A percentile compares a stretch with the other conserved stretches of the same genome.
Evolutionary conservation across 805 yeast species (phyloP).

Genomic region (Schwanniomyces yamadae): DNA sequence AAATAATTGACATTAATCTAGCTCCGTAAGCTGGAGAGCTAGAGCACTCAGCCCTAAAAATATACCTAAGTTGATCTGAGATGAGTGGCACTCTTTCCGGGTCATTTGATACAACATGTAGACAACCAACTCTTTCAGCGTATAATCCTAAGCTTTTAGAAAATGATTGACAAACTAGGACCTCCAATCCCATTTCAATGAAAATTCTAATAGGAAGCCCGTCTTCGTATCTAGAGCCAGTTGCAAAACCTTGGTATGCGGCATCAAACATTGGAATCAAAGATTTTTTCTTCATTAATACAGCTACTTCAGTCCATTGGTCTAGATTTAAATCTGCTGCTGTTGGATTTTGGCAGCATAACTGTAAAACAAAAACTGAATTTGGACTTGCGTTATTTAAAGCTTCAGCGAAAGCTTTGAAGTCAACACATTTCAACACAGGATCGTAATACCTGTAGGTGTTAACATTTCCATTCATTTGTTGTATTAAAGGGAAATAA

Average conservation of each 20-base stretch:
- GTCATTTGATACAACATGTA: slow-evolving; percentile 23
- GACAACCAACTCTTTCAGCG: slow-evolving; percentile 28
- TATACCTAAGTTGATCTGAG: background rate
- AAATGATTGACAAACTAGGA: slow-evolving; percentile 27
- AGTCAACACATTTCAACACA: slow-evolving; percentile 19
- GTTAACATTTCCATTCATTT: slow-evolving; percentile 17
- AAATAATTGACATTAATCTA: slow-evolving; percentile 25
- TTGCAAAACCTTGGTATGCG: slow-evolving; percentile 30
- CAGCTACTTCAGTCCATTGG: slow-evolving; percentile 24
- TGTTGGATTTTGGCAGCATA: slow-evolving; percentile 33
- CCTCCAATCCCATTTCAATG: slow-evolving; percentile 40
- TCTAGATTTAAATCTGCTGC: slow-evolving; percentile 26
- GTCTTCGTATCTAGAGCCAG: slow-evolving; percentile 44
- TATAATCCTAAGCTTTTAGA: slow-evolving; percentile 33
- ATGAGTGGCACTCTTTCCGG: slow-evolving; percentile 11
- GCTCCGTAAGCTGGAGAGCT: slow-evolving; percentile 39
- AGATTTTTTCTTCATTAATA: slow-evolving; percentile 14
- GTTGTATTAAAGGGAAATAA: slow-evolving; percentile 24
- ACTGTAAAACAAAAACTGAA: slow-evolving; percentile 22
- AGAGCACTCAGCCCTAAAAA: slow-evolving; percentile 28
- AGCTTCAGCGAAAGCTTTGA: slow-evolving; percentile 8
- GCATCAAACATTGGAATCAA: slow-evolving; percentile 26
- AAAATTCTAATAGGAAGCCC: slow-evolving; percentile 38
- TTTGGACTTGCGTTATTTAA: slow-evolving; percentile 1
- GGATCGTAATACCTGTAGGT: slow-evolving; percentile 23